Base-by-base conservation (phyloP, 2,329 filamentous ascomycete genomes). In the Coleophoma eucalyptorum region DNA sequence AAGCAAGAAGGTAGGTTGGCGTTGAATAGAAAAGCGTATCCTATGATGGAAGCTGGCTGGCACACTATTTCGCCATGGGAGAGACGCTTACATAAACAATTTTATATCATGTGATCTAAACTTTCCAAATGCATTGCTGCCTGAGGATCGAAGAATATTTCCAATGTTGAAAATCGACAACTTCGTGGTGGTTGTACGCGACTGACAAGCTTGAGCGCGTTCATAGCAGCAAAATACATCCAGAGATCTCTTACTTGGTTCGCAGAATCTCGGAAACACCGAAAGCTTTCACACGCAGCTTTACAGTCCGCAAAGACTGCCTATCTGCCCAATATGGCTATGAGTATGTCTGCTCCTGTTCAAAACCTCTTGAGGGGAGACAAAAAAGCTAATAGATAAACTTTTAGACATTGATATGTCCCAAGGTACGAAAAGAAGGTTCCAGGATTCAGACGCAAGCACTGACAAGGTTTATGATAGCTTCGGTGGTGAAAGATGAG, bases 401-500 rank as follows among this genome's bases (percentile, higher is more conserved):
- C 49, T 48, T 58, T 41, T 65, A 92, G 89, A 93, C 76, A 77
- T 93, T 69, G 89, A 93, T 76, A 76, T 92, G 74, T 87, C 86
- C 57, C 90, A 92, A 70, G 89, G 89, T 93, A 88, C 65, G 69
- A 59, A 54, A 33, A 18, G 18, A 13, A 35, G 34, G 20, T 20
- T 7, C 7, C 32, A 33, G 26, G 7, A 1, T n/a, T 19, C 5
- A 21, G 21, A 32, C 20, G 13, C 13, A 10, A 32, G 46, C 59
- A 35, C 63, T 67, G 54, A 65, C 48, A 49, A 38, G 54, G 54
- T 51, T 50, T 40, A 37, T 48, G 49, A 58, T 52, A 87, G 83
- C 83, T 67, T 69, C 79, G 69, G 75, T 99, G 72, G 84, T 97
- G 79, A 96, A 96, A 78, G 94, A 99, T 80, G 94, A 99, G 76